These are phyloP conservation scores for Hanseniaspora lindneri DNA, from an alignment of 805 yeast genomes.

Conservation along the genomic window DNA sequence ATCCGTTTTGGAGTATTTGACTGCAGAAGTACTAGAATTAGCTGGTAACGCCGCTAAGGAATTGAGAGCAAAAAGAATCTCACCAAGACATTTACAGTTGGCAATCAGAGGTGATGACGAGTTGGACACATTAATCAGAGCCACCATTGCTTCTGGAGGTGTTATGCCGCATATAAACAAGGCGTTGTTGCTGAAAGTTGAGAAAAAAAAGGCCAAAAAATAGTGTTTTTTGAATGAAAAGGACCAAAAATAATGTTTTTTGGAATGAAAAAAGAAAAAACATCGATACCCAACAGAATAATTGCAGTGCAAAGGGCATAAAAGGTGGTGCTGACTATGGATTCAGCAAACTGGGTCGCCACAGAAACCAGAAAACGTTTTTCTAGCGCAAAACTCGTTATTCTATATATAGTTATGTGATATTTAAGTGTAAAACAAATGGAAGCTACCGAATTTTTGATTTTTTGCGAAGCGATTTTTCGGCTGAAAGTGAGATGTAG, in stretches of 20 bases:
- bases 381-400: too few species aligned
- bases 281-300: too few species aligned
- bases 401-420: too few species aligned
- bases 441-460: too few species aligned
- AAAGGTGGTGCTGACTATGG: too few species aligned
- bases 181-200: constrained; percentile 66
- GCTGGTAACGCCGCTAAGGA: constrained; percentile 99
- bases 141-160: constrained; percentile 97
- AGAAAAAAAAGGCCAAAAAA: constrained; percentile 35
- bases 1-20: constrained; percentile 88
- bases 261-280: neutral
- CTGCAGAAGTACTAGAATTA: constrained; percentile 93
- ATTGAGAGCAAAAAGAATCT: constrained; percentile 87
- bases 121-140: constrained; percentile 82
- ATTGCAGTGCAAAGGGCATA: too few species aligned
- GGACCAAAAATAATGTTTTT: neutral
- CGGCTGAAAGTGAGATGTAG: too few species aligned
- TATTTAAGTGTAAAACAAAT: too few species aligned
- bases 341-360: too few species aligned
- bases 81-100: constrained; percentile 92
- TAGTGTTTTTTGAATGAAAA: neutral
- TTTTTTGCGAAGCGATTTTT: too few species aligned
- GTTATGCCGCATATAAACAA: constrained; percentile 88
- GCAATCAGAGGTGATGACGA: constrained; percentile 98
- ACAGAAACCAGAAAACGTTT: too few species aligned